Evolutionary conservation across 352 stramenopile genomes (phyloP), one percentile per base, ranked within the genome.

Genomic region (Globisporangium apiculatum): DNA sequence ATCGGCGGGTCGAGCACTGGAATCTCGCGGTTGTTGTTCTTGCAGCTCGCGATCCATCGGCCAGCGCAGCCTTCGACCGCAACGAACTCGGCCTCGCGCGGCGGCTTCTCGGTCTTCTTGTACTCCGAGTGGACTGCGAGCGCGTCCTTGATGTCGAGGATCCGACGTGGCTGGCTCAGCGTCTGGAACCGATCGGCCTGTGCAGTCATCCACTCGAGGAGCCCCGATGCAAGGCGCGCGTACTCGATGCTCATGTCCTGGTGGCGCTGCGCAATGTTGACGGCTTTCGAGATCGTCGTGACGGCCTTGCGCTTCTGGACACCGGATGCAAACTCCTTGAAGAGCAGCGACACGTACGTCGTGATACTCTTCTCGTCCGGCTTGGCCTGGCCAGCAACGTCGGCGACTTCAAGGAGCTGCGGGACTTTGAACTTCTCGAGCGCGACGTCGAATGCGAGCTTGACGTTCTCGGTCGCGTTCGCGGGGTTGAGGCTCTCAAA

Each of bases 351-450:
- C 24, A 97, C 85, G 63, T 97, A 96, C 61, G 89, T 95, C 50
- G 93, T 91, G 68, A 96, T 94, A 66, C 78, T 93, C 76, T 97
- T 97, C 53, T 97, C 89, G 43, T 97, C 89, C 1, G 87, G 87
- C 62, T 96, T 96, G 9, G 68, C 74, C 24, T 82, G 76, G 53
- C 86, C 87, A 6, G 84, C 83, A 15, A 97, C 85, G 47, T 94
- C 90, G 40, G 83, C 73, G 24, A 93, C 83, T 61, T 96, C 87
- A 5, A 97, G 68, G 49, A 97, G 66, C 62, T 92, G 79, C 47
- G 85, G 86, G 66, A 97, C 95, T 58, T 73, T 84, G 52, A 96
- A 88, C 63, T 89, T 90, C 47, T 91, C 71, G 60, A 87, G 75
- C 35, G 88, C 86, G 40, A 94, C 72, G 46, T 87, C 72, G 62